Base-by-base conservation (phyloP, 179 eudicot species). In the Beta macrorhiza region DNA sequence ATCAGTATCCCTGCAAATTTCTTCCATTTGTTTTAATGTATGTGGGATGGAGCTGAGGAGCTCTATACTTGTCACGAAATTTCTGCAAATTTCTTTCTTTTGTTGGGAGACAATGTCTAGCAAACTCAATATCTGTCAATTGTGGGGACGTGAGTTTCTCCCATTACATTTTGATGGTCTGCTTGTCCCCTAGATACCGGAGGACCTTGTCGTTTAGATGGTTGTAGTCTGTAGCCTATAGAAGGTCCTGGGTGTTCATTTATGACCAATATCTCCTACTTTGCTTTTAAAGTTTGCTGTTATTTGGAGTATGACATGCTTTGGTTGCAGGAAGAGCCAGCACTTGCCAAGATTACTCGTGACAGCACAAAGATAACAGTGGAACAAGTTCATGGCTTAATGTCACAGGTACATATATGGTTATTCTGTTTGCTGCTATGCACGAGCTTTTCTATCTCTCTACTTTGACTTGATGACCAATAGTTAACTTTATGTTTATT, bases 341-440 rank as follows among this genome's bases (percentile, higher is more conserved):
- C 91, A 68, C 95, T 95, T 76, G 92, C 92, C 69, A 93, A 95
- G 89, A 95, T 95, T 65, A 95, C 96, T 4, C 91, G 97, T 59
- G 99, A 93, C 79, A 95, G 99, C 91, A 91, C 97, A 29, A 95
- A 95, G 91, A 95, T 93, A 58, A 91, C 98, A 6, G 99, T 92
- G 22, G 99, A 95, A 87, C 97, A 93, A 85, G 97, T 93, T 72
- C 99, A 95, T 86, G 95, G 99, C 42, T 80, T 95, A 70, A 95
- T 95, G 99, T 95, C 99, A 10, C 99, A 93, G 98, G 99, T 93
- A 82, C 25, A 16, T n/a, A 44, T 82, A 29, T 59, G 52, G 69
- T 56, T 67, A 25, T 81, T 53, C 72, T 62, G 64, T 15, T 78
- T 49, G 2, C 53, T 61, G 10, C 61, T 2, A 17, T 63, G 69